These are phyloP conservation scores for Tolypocladium ophioglossoides DNA, from an alignment of 2,329 filamentous ascomycete genomes.

Conservation along the genomic window DNA sequence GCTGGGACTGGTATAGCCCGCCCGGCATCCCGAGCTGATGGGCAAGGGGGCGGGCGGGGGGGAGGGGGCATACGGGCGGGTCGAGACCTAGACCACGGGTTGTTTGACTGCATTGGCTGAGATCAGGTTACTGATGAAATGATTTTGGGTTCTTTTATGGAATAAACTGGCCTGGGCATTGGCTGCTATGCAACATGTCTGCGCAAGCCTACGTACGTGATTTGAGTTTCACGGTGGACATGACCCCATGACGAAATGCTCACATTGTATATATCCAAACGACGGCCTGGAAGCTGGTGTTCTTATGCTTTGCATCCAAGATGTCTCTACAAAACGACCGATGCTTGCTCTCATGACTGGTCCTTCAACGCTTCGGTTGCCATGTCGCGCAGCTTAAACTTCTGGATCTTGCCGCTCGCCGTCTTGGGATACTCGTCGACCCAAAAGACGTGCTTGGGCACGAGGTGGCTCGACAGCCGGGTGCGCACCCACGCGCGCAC, in stretches of 20 bases:
- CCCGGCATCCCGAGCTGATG: background rate
- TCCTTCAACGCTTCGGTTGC: constrained; percentile 30
- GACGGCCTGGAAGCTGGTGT: background rate
- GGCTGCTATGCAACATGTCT: background rate
- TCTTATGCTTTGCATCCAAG: background rate
- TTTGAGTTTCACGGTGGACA: background rate
- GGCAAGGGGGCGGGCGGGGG: too few species aligned
- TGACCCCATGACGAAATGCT: background rate
- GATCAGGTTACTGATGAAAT: background rate
- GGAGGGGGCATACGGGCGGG: too few species aligned
- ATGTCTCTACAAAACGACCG: background rate
- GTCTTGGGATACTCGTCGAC: constrained; percentile 83
- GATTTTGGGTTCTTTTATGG: too few species aligned
- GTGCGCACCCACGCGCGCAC: constrained; percentile 63
- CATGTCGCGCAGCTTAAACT: constrained; percentile 70
- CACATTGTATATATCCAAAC: background rate
- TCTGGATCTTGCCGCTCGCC: constrained; percentile 92
- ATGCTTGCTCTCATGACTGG: background rate
- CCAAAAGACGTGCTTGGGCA: constrained; percentile 87
- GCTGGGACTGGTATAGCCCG: background rate
- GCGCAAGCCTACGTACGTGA: background rate
- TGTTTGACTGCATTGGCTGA: background rate
- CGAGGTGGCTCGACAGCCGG: constrained; percentile 62
- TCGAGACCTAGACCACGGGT: background rate
- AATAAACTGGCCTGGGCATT: background rate